phyloP scores from a whole-genome alignment of 371 early-diverging fungal species.

The Furculomyces boomerangus region DNA sequence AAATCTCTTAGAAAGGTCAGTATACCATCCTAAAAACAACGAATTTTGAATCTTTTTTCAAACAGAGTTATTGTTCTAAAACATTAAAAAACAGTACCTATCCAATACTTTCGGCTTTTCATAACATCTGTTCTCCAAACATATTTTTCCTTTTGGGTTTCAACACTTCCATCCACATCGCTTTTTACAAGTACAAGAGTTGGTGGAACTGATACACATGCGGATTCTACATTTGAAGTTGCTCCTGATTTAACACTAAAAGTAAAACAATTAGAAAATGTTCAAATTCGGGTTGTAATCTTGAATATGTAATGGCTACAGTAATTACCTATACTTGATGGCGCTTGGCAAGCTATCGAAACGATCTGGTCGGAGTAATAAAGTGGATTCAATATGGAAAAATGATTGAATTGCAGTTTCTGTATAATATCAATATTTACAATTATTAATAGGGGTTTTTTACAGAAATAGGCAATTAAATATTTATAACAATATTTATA shows the following conservation, averaged over 20 bases:
- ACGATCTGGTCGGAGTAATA: constrained; percentile 27
- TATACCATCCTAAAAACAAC: constrained; percentile 52
- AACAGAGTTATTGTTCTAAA: neutral
- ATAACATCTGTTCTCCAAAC: constrained; percentile 56
- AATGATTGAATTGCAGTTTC: constrained; percentile 21
- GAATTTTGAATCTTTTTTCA: neutral
- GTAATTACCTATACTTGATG: constrained; percentile 43
- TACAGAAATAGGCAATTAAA: constrained; percentile 41
- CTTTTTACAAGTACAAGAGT: constrained; percentile 20
- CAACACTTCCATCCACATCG: neutral
- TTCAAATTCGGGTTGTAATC: too few relatives aligned
- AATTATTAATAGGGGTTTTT: constrained; percentile 39
- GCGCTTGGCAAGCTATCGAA: constrained; percentile 43
- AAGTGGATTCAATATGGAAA: constrained; percentile 19
- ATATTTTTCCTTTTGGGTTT: constrained; percentile 7
- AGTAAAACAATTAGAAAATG: constrained; percentile 3
- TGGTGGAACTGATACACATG: constrained; percentile 58
- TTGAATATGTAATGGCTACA: too few relatives aligned
- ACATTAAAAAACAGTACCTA: constrained; percentile 21
- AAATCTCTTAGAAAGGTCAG: constrained; percentile 61
- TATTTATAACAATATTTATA: neutral
- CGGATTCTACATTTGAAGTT: constrained; percentile 45
- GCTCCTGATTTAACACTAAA: constrained; percentile 36
- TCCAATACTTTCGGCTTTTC: constrained; percentile 57
- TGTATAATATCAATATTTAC: constrained; percentile 6